Evolutionary conservation across 805 yeast species (phyloP).

Genomic region (Saturnispora sanitii): DNA sequence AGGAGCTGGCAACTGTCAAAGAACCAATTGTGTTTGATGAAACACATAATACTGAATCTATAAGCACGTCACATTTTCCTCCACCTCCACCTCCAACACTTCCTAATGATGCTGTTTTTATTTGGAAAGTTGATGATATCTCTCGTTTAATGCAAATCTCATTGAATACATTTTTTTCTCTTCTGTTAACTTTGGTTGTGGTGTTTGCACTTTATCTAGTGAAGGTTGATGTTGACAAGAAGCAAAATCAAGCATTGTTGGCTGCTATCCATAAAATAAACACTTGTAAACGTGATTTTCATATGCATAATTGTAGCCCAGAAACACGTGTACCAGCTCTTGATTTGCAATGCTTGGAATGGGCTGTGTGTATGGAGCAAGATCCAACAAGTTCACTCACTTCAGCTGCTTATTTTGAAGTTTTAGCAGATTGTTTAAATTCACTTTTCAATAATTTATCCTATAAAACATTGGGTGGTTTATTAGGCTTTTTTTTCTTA

Average conservation of each 20-base stretch:
- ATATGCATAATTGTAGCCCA: constrained; percentile 61
- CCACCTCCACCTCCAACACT: too few relatives aligned
- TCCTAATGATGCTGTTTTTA: too few relatives aligned
- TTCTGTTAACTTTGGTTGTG: constrained; percentile 14
- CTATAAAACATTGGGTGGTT: constrained; percentile 19
- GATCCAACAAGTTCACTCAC: constrained; percentile 46
- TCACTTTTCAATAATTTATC: constrained; percentile 25
- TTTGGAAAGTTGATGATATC: constrained; percentile 4
- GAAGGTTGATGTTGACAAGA: constrained; percentile 54
- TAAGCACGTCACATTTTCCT: too few relatives aligned
- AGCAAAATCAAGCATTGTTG: too few relatives aligned
- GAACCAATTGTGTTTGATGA: too few relatives aligned
- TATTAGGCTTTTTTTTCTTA: constrained; percentile 9
- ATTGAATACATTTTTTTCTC: constrained; percentile 19
- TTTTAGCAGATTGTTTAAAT: constrained; percentile 27
- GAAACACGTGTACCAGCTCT: constrained; percentile 63
- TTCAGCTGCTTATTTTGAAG: constrained; percentile 27
- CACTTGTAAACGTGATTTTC: constrained; percentile 58
- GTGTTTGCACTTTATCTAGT: constrained; percentile 20
- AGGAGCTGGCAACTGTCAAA: too few relatives aligned
- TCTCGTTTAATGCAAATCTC: constrained; percentile 21
- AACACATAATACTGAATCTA: too few relatives aligned
- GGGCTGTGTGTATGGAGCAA: constrained; percentile 77
- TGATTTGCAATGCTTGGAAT: constrained; percentile 55
- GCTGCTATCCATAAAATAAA: constrained; percentile 58